Conservation (phyloP, 2,329 filamentous ascomycete genomes). For the Pseudogymnoascus sp. region DNA sequence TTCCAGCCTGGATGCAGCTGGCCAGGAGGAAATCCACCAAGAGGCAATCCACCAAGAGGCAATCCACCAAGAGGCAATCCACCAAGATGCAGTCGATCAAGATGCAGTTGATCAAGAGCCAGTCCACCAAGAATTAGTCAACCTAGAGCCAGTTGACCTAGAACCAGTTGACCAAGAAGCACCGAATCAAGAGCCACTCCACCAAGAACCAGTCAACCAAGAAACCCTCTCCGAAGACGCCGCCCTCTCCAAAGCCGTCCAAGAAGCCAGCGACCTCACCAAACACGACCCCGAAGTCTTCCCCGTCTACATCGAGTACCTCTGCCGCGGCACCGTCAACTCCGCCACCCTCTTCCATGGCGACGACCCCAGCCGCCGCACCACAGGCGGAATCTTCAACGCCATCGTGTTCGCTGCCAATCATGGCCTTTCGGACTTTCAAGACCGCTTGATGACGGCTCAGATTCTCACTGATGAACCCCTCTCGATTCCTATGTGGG, state of each 20-base stretch:
- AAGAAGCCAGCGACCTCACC: neutral
- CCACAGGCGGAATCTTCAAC: neutral
- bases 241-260: neutral
- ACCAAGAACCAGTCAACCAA: neutral
- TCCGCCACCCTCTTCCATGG: neutral
- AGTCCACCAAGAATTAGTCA: neutral
- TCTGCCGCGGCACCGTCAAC: neutral
- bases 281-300: neutral
- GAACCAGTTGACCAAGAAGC: neutral
- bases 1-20: neutral
- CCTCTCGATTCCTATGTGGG: neutral
- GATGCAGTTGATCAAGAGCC: neutral
- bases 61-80: neutral
- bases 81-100: neutral
- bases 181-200: neutral
- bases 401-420: neutral
- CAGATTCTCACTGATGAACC: neutral
- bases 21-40: neutral
- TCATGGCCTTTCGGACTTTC: neutral
- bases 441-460: neutral
- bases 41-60: neutral
- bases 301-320: neutral
- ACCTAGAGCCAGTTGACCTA: neutral
- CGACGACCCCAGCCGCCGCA: neutral
- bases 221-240: neutral